A percentile compares a stretch with the other conserved stretches of the same genome.
Conservation (phyloP, 306 rosid genomes). For the Lithocarpus polystachyus region DNA sequence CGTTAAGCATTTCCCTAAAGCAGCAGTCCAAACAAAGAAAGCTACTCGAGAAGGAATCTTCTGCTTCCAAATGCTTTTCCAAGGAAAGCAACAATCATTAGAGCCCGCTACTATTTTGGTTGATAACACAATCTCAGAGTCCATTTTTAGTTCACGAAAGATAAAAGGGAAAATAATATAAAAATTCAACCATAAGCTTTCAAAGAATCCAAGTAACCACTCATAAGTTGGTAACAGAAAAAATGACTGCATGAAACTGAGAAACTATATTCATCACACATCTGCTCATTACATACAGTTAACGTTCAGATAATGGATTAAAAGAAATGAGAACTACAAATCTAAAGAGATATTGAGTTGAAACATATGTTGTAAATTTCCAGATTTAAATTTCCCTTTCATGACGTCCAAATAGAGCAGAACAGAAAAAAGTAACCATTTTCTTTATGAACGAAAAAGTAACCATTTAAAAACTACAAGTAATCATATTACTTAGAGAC, state of each 20-base stretch:
- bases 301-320: background rate
- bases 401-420: background rate
- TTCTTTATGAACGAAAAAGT: no score
- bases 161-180: background rate
- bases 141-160: background rate
- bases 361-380: background rate
- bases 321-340: background rate
- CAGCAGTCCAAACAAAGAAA: no score
- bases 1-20: no score
- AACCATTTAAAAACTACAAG: no score
- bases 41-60: no score
- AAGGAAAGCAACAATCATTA: no score
- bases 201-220: no score
- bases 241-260: background rate
- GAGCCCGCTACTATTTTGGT: no score
- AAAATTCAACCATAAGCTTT: background rate
- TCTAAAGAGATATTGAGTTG: background rate
- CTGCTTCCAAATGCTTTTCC: no score
- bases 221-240: background rate
- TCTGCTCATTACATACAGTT: background rate
- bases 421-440: background rate
- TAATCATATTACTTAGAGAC: no score
- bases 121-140: background rate
- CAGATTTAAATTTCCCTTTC: background rate
- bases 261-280: background rate